Evolutionary conservation across 2,329 filamentous ascomycete genomes (phyloP), one percentile per base, ranked within the genome.

Genomic region (Decorospora gaudefroyi): DNA sequence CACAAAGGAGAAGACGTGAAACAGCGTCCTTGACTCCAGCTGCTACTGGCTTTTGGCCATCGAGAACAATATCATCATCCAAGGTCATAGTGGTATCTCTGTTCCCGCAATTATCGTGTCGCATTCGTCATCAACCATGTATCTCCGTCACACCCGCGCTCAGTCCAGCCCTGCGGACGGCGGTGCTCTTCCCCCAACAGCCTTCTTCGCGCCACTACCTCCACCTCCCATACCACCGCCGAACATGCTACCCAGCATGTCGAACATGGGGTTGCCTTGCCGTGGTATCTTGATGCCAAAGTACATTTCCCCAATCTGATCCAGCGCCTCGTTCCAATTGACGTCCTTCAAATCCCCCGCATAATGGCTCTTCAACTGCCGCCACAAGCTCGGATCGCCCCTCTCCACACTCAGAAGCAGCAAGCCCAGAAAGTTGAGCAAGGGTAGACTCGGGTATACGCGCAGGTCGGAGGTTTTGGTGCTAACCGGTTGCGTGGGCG

Each of bases 171-270:
- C 71, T 11, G 66, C 53, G 18, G 65, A 54, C 28, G 67, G 37
- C n/a, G 57, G 42, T 3, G 49, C 45, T 30, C 53, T 57, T 3
- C 35, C 49, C n/a, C 49, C 64, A 32, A 76, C 74, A 23, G 77
- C 74, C 54, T 70, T 76, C 65, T 73, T 78, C 28, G 71, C 64
- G 45, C 58, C 62, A 47, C 51, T 72, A 67, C 53, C 72, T 65
- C 70, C 77, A n/a, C 79, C 80, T 12, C 76, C 77, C 36, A 77
- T 77, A 17, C 84, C 86, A 13, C 90, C 90, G 34, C 91, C 91
- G 64, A 99, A 88, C 78, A 99, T 83, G 51, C 84, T 91, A 33
- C 90, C 91, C 88, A 99, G 95, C 91, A 99, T 97, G 68, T 99
- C 93, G 72, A 97, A 83, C 70, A 99, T 76, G 3, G 91, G 91